These are phyloP conservation scores for Colletotrichum sublineola DNA, from an alignment of 2,329 filamentous ascomycete species.

Conservation along the genomic window DNA sequence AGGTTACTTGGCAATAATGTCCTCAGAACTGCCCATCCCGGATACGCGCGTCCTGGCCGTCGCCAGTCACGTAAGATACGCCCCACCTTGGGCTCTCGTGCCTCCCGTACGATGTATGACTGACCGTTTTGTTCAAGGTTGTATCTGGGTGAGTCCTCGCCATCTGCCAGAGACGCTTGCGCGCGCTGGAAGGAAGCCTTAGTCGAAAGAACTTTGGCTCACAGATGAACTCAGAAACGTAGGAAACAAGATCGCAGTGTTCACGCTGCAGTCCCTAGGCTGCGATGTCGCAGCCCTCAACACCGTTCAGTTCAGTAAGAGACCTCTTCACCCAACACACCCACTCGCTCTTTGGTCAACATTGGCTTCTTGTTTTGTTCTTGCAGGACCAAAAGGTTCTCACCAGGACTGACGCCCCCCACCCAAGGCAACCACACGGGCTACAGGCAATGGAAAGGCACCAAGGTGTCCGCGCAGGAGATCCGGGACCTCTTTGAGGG, in stretches of 20 bases:
- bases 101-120: slow-evolving; percentile 5
- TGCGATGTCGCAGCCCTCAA: slow-evolving; percentile 96
- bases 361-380: not conserved
- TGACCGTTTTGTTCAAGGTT: slow-evolving; percentile 52
- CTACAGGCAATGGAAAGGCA: slow-evolving; percentile 90
- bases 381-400: not conserved
- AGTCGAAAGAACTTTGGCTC: not conserved
- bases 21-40: slow-evolving; percentile 60
- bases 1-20: slow-evolving; percentile 49
- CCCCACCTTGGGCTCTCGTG: not conserved
- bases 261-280: slow-evolving; percentile 92
- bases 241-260: slow-evolving; percentile 96
- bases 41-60: slow-evolving; percentile 83
- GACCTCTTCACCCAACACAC: slow-evolving; percentile 3
- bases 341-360: not conserved
- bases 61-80: slow-evolving; percentile 89
- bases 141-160: slow-evolving; percentile 57
- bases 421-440: slow-evolving; percentile 91
- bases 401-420: not conserved
- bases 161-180: not conserved
- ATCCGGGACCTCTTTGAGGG: slow-evolving; percentile 88
- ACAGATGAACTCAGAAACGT: slow-evolving; percentile 77
- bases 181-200: not conserved
- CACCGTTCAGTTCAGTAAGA: slow-evolving; percentile 94
- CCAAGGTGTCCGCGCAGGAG: slow-evolving; percentile 83